Conservation (phyloP, 768 basidiomycete genomes). For the Trametes maxima region DNA sequence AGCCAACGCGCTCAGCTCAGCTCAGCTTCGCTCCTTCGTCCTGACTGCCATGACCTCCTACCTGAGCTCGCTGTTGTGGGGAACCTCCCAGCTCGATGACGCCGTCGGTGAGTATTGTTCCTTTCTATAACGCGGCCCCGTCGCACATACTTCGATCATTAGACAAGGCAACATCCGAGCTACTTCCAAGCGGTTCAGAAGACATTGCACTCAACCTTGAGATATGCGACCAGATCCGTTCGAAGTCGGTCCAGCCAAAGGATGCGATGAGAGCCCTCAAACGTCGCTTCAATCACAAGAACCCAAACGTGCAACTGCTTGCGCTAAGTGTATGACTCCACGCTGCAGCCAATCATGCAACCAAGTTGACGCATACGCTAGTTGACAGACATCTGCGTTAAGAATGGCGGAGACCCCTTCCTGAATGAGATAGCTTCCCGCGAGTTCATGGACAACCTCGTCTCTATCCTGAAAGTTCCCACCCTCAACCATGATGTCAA, state of each 20-base stretch:
- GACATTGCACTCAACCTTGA: conserved; percentile 94
- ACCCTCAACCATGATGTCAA: conserved; percentile 81
- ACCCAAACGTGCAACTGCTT: conserved; percentile 91
- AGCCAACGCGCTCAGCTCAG: conserved; percentile 21
- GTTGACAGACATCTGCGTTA: conserved; percentile 90
- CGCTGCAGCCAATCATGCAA: background rate
- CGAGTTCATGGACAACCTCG: conserved; percentile 93
- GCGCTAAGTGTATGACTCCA: conserved; percentile 71
- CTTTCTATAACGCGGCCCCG: background rate
- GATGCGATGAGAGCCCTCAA: conserved; percentile 89
- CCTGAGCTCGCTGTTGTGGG: conserved; percentile 75
- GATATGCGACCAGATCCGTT: conserved; percentile 95
- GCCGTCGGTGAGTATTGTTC: conserved; percentile 63
- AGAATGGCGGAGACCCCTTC: conserved; percentile 96
- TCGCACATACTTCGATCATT: conserved; percentile 19
- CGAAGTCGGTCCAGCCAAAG: conserved; percentile 83
- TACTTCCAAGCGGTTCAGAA: conserved; percentile 78
- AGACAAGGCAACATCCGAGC: conserved; percentile 96
- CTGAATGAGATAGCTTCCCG: conserved; percentile 80
- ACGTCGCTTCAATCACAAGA: conserved; percentile 87
- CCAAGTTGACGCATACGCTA: conserved; percentile 34
- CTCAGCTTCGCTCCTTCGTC: conserved; percentile 10
- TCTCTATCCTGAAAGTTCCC: conserved; percentile 82
- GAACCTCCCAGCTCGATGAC: conserved; percentile 80
- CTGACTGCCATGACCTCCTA: conserved; percentile 50